These are phyloP conservation scores for Asterophora lycoperdoides DNA, from an alignment of 768 basidiomycete genomes.

Conservation along the genomic window DNA sequence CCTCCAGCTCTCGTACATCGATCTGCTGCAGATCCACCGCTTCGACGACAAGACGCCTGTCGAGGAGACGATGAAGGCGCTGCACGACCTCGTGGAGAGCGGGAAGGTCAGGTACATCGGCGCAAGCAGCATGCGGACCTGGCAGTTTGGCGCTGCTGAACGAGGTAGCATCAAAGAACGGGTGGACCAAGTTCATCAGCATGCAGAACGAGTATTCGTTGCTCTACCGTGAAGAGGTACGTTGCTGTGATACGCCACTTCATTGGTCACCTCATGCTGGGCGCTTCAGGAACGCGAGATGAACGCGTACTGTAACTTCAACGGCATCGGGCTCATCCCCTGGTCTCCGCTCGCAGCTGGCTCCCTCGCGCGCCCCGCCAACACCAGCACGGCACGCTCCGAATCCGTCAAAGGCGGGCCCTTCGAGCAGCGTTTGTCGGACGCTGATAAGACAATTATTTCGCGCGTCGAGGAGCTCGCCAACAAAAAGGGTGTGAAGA, in stretches of 20 bases:
- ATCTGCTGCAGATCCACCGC: slow-evolving; percentile 40
- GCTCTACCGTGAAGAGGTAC: slow-evolving; percentile 47
- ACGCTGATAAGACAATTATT: slow-evolving; percentile 30
- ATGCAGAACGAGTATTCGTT: slow-evolving; percentile 54
- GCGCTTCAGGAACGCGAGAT: slow-evolving; percentile 41
- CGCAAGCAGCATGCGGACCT: slow-evolving; percentile 40
- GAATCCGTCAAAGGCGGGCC: slow-evolving; percentile 14
- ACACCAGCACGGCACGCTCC: slow-evolving; percentile 20
- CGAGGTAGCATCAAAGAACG: slow-evolving; percentile 42
- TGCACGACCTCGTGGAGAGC: slow-evolving; percentile 39
- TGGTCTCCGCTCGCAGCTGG: slow-evolving; percentile 43
- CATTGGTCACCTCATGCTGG: not conserved
- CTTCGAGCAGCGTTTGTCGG: slow-evolving; percentile 17
- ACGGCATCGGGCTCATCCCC: slow-evolving; percentile 51
- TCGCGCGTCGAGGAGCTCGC: slow-evolving; percentile 38
- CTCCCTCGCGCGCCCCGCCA: slow-evolving; percentile 32
- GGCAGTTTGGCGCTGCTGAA: slow-evolving; percentile 45
- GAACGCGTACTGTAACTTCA: slow-evolving; percentile 40
- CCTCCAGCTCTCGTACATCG: slow-evolving; percentile 26
- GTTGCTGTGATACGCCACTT: not conserved
- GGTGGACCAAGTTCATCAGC: slow-evolving; percentile 50
- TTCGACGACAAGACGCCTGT: slow-evolving; percentile 37
- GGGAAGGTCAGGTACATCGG: slow-evolving; percentile 47
- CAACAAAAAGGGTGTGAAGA: slow-evolving; percentile 34
- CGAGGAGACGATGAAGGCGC: slow-evolving; percentile 42